Evolutionary conservation across 2,329 filamentous ascomycete genomes (phyloP), one percentile per base, ranked within the genome.

Genomic region (Hawksworthiomyces lignivorus): DNA sequence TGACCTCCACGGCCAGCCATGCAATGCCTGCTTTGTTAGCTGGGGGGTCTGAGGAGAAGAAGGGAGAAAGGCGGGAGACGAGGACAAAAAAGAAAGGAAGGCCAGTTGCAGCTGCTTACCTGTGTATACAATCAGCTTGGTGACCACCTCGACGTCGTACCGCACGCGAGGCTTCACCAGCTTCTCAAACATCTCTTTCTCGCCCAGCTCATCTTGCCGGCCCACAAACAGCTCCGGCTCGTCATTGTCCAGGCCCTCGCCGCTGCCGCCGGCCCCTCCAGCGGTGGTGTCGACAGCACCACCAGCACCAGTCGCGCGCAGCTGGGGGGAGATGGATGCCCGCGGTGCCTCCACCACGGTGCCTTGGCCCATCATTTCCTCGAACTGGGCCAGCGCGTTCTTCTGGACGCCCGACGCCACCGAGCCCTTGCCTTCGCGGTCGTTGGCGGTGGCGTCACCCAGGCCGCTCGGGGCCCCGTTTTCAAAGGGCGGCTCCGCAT

Each of bases 131-230:
- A 98, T 84, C 47, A 98, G 64, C 65, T 96, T 97, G 5, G 92
- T 97, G 28, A 98, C 84, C 29, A 98, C 90, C 62, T 98, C 92
- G n/a, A 97, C 90, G 63, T 98, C 92, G 57, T 97, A 98, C 53
- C 89, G 74, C 46, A 96, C 89, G 51, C 92, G 79, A 36, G 92
- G 88, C 63, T 84, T 87, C 49, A 88, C 82, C 42, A 97, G 71
- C 57, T 75, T 79, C 33, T 81, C 83, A 61, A 97, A 96, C 60
- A 97, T 82, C 58, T 94, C 84, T 52, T 72, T 75, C 59, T 88
- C 82, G 36, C 80, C 80, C 20, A 75, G 54, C 52, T 75, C 72
- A 33, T 74, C 67, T 36, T 70, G 67, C 19, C 66, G 63, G 11
- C 64, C 62, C 3, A 65, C 45, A 38, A 55, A 62, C 19, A 62